Conservation (phyloP, 352 stramenopile species). For the Saprolegnia parasitica region DNA sequence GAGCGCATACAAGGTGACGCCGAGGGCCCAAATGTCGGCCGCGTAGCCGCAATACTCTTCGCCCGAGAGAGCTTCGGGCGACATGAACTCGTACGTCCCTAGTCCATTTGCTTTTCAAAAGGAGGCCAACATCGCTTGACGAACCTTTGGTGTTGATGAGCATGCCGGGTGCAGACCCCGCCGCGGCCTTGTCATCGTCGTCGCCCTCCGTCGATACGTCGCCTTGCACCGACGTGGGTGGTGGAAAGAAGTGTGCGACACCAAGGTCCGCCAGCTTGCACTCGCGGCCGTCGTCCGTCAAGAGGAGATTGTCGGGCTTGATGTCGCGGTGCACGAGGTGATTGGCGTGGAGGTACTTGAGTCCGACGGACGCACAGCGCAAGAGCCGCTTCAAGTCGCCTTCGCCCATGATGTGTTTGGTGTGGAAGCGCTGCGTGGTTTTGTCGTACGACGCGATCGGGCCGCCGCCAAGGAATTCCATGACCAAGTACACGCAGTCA, state of each 20-base stretch:
- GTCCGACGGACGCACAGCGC: constrained; percentile 35
- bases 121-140: background rate
- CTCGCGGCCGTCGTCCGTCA: constrained; percentile 44
- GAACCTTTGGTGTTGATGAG: constrained; percentile 20
- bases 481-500: constrained; percentile 69
- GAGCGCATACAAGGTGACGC: constrained; percentile 88
- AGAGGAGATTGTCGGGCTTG: constrained; percentile 80
- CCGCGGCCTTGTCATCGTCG: constrained; percentile 43
- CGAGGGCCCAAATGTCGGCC: constrained; percentile 88
- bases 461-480: constrained; percentile 83
- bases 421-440: constrained; percentile 39
- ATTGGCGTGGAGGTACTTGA: constrained; percentile 71
- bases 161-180: constrained; percentile 33
- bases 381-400: constrained; percentile 15
- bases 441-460: constrained; percentile 71
- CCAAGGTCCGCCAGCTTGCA: constrained; percentile 82
- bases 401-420: constrained; percentile 11
- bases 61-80: constrained; percentile 58
- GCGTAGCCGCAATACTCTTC: constrained; percentile 75
- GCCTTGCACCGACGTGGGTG: constrained; percentile 36
- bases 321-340: constrained; percentile 81
- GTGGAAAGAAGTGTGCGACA: constrained; percentile 65
- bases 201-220: constrained; percentile 48
- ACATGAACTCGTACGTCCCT: constrained; percentile 72
- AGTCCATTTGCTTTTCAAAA: background rate